A percentile compares a stretch with the other conserved stretches of the same genome.
Evolutionary conservation across 192 early-diverging fungal genomes (phyloP).

Genomic region (Coemansia umbellata): DNA sequence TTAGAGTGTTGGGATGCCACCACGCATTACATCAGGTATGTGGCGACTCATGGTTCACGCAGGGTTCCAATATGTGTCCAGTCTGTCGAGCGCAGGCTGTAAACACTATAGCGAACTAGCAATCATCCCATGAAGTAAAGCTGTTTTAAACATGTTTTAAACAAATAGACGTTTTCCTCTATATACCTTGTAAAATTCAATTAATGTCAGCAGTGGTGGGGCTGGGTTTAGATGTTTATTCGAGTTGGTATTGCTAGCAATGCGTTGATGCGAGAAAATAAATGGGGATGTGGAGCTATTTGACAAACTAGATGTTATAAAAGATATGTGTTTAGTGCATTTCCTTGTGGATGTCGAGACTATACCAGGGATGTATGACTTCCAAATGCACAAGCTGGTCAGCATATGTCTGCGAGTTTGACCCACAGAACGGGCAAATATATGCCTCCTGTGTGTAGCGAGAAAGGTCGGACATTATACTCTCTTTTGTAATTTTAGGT

Average conservation of each 20-base stretch:
- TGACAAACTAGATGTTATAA: no score
- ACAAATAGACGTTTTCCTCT: neutral
- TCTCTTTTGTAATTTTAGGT: conserved; percentile 12
- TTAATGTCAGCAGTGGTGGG: no score
- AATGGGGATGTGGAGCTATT: no score
- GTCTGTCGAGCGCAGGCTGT: conserved; percentile 41
- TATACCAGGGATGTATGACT: conserved; percentile 38
- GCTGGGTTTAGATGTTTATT: no score
- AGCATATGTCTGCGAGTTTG: conserved; percentile 2
- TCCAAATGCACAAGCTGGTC: conserved; percentile 25
- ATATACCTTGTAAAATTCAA: neutral
- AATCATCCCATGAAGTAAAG: no score
- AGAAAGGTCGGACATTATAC: conserved; percentile 11
- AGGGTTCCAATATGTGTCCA: conserved; percentile 45
- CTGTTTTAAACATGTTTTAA: no score
- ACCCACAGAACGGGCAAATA: conserved; percentile 41
- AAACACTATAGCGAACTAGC: neutral
- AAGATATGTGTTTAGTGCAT: conserved; percentile 24
- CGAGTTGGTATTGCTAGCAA: no score
- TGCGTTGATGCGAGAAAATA: no score
- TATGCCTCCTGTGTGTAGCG: conserved; percentile 27
- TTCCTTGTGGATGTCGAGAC: conserved; percentile 23
- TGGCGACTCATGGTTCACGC: conserved; percentile 47
- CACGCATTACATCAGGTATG: conserved; percentile 39
- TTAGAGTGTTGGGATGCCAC: conserved; percentile 36